Evolutionary conservation across 345 rosid genomes (phyloP).

Genomic region (Cardiospermum halicacabum): DNA sequence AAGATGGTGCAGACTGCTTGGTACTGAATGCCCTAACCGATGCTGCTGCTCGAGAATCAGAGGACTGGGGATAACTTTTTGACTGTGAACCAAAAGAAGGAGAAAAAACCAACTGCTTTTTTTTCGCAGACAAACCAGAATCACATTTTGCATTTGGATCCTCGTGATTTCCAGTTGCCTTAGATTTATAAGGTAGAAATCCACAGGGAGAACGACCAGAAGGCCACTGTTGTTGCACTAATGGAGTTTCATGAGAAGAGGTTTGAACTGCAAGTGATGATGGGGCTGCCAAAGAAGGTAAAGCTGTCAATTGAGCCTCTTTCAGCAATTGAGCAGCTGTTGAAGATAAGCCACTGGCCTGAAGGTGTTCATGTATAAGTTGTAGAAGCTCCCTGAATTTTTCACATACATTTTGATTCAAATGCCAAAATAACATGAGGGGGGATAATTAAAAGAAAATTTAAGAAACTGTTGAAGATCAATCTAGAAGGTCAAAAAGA

Average conservation of each 20-base stretch:
- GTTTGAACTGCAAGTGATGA: slow-evolving; percentile 56
- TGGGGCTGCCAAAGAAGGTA: slow-evolving; percentile 61
- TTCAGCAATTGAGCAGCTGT: slow-evolving; percentile 65
- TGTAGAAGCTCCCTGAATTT: slow-evolving; percentile 78
- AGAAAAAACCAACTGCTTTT: slow-evolving; percentile 72
- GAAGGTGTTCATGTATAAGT: slow-evolving; percentile 95
- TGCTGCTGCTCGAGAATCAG: slow-evolving; percentile 42
- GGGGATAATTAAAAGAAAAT: background rate
- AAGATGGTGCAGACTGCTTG: slow-evolving; percentile 32
- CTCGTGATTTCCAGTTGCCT: slow-evolving; percentile 35
- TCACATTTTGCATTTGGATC: slow-evolving; percentile 43
- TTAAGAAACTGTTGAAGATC: no score
- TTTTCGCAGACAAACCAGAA: slow-evolving; percentile 50
- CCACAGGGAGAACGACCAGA: slow-evolving; percentile 68
- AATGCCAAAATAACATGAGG: slow-evolving; percentile 5
- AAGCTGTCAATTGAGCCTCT: slow-evolving; percentile 90
- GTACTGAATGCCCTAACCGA: slow-evolving; percentile 27
- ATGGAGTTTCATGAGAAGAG: slow-evolving; percentile 53
- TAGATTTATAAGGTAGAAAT: slow-evolving; percentile 53
- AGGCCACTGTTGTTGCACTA: slow-evolving; percentile 77
- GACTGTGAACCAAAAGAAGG: slow-evolving; percentile 55
- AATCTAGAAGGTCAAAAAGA: no score
- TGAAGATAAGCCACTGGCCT: slow-evolving; percentile 73
- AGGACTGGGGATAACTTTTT: slow-evolving; percentile 39
- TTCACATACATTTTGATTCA: slow-evolving; percentile 11